Evolutionary conservation across 2,329 filamentous ascomycete genomes (phyloP).

Genomic region (Hypoxylon sp.): DNA sequence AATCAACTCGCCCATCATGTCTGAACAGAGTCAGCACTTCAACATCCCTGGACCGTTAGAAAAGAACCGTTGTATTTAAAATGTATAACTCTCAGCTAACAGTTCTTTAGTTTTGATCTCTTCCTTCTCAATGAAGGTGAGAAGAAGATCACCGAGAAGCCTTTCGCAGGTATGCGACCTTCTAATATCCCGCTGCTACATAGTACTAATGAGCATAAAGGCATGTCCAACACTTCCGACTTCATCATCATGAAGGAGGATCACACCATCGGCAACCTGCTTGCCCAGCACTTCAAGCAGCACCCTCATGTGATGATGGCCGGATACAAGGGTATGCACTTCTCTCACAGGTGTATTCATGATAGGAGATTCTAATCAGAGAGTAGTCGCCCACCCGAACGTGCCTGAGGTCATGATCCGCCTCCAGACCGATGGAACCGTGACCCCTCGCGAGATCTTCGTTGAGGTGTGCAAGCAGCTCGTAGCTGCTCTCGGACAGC

Average conservation of each 20-base stretch:
- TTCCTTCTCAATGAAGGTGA: constrained; percentile 83
- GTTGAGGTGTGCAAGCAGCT: constrained; percentile 82
- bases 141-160: constrained; percentile 90
- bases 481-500: constrained; percentile 79
- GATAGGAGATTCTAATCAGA: constrained; percentile 43
- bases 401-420: constrained; percentile 73
- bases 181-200: constrained; percentile 9
- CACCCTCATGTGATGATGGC: constrained; percentile 87
- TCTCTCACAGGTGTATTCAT: constrained; percentile 47
- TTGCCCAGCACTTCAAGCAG: constrained; percentile 85
- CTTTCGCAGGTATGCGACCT: constrained; percentile 79
- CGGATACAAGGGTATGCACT: constrained; percentile 80
- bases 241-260: constrained; percentile 98
- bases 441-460: constrained; percentile 90
- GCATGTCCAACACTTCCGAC: constrained; percentile 92
- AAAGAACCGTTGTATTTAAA: constrained; percentile 2
- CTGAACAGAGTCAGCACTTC: not conserved
- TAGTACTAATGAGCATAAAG: constrained; percentile 53
- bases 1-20: not conserved
- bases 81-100: constrained; percentile 35
- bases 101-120: constrained; percentile 78
- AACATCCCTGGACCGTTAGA: constrained; percentile 9
- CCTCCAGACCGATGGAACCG: constrained; percentile 87
- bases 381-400: constrained; percentile 65
- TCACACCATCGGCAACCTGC: constrained; percentile 91